Conservation (phyloP, 805 yeast genomes). For the Sugiyamaella marilandica region DNA sequence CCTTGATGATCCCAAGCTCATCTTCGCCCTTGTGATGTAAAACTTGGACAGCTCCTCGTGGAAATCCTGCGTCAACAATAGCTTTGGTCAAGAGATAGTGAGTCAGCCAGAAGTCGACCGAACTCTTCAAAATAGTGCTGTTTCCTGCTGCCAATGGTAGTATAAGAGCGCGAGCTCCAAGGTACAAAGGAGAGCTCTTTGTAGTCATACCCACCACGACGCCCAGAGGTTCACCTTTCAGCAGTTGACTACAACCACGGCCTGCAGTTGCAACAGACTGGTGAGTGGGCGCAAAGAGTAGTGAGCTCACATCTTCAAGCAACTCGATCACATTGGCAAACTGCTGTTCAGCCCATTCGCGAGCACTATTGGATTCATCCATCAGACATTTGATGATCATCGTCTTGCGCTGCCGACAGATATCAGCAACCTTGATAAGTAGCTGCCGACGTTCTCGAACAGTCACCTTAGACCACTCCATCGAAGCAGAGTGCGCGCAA, state of each 20-base stretch:
- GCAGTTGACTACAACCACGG: not conserved
- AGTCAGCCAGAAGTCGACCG: slow-evolving; percentile 65
- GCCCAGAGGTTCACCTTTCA: not conserved
- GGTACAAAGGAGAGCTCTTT: slow-evolving; percentile 70
- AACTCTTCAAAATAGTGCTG: slow-evolving; percentile 67
- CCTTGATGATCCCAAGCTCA: slow-evolving; percentile 60
- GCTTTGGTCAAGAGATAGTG: slow-evolving; percentile 50
- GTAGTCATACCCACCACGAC: slow-evolving; percentile 36
- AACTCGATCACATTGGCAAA: not conserved
- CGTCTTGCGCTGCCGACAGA: not conserved
- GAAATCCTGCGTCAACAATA: slow-evolving; percentile 47
- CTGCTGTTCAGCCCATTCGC: not conserved
- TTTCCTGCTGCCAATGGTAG: slow-evolving; percentile 88
- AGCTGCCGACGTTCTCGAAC: not conserved
- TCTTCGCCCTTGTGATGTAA: slow-evolving; percentile 30
- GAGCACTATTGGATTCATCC: not conserved
- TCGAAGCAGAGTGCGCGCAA: not conserved
- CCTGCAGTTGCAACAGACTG: not conserved
- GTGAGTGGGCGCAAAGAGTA: not conserved
- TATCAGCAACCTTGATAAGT: not conserved
- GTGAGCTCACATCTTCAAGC: not conserved
- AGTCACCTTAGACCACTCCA: not conserved
- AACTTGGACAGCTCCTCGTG: slow-evolving; percentile 75
- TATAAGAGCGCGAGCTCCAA: slow-evolving; percentile 60
- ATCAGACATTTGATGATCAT: not conserved